Evolutionary conservation across 2,329 filamentous ascomycete species (phyloP), one percentile per base, ranked within the genome.

Genomic region (Arthrobotrys sphaeroides): DNA sequence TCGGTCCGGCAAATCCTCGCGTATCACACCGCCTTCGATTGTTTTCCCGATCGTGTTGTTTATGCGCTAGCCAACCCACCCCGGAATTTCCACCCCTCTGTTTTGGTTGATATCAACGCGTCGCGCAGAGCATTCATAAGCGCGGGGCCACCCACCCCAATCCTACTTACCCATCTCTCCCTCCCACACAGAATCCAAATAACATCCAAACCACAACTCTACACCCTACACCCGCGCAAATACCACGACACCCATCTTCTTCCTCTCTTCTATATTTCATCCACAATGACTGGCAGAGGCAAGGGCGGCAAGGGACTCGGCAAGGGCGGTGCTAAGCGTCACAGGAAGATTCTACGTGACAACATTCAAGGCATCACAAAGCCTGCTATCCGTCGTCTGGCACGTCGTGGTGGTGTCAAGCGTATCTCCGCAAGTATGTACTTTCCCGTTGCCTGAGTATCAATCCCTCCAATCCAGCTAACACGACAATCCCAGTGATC

Each of bases 311-410:
- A 97, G 90, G 94, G 93, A 84, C 93, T 97, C 85, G 94, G 94
- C 84, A 97, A 97, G 90, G 94, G 94, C 80, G 94, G 94, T 85
- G 94, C 94, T 86, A 98, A 97, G 91, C 94, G 94, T 86, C 94
- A 97, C 87, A 90, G 94, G 83, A 97, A 97, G 91, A 97, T 97
- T 88, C 89, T 97, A 85, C 93, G 94, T 86, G 94, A 97, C 91
- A 97, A 97, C 91, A 97, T 97, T 84, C 94, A 97, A 87, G 94
- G 94, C 86, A 97, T 97, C 84, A 97, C 94, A 83, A 97, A 97
- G 91, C 94, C 94, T 82, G 94, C 94, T 82, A 97, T 97, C 86
- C 91, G 94, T 83, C 94, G 94, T 96, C 93, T 97, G 84, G 94
- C 94, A 80, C 94, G 94, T 87, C 93, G 94, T 95, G 94, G 94